Evolutionary conservation across 202 grass and related monocot species (phyloP).

Genomic region (Alloteropsis angusta): DNA sequence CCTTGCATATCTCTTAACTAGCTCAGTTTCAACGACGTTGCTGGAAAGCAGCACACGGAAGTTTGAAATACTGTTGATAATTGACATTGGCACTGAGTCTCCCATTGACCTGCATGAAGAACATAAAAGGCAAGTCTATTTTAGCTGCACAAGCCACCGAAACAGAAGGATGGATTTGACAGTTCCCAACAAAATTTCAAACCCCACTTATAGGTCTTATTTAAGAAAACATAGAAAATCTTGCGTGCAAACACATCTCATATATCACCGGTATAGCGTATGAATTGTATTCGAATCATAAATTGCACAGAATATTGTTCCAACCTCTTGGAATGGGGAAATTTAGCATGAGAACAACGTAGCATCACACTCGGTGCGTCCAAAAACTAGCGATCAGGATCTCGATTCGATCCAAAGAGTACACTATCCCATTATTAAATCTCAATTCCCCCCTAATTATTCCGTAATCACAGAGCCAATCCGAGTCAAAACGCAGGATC

Average conservation of each 20-base stretch:
- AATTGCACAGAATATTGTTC: neutral
- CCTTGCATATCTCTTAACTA: conserved; percentile 44
- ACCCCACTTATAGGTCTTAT: neutral
- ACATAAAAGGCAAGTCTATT: neutral
- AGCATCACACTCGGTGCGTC: neutral
- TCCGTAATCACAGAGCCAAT: neutral
- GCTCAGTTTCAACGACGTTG: conserved; percentile 19
- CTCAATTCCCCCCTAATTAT: neutral
- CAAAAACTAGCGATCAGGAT: neutral
- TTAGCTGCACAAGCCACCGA: neutral
- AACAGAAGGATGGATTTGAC: neutral
- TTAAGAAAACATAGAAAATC: neutral
- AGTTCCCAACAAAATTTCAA: neutral
- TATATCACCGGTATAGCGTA: neutral
- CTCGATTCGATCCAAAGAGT: neutral
- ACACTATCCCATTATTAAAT: neutral
- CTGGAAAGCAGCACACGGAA: conserved; percentile 34
- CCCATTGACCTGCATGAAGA: conserved; percentile 39
- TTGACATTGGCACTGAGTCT: conserved; percentile 26
- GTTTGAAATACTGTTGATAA: conserved; percentile 38
- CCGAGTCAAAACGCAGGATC: neutral
- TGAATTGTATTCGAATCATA: neutral
- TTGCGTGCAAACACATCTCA: neutral
- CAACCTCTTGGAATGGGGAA: neutral
- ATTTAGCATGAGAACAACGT: neutral